Evolutionary conservation across 495 filamentous ascomycete species (phyloP).

Genomic region (Immersiella caudata): DNA sequence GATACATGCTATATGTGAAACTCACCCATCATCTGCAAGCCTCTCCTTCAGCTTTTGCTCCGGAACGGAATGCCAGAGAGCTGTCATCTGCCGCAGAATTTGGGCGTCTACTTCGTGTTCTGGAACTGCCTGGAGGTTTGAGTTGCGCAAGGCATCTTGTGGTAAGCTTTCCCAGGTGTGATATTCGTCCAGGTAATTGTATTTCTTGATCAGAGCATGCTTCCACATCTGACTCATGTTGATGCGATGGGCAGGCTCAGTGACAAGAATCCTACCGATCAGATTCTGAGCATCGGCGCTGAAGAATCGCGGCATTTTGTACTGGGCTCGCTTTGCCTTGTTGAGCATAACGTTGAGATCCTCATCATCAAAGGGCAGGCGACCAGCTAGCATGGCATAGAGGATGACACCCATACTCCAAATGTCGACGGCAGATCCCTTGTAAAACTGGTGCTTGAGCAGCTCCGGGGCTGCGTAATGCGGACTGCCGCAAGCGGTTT

Average conservation of each 20-base stretch:
- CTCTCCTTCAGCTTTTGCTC: slow-evolving; percentile 70
- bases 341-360: slow-evolving; percentile 59
- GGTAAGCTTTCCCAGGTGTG: slow-evolving; percentile 34
- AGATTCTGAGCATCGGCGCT: slow-evolving; percentile 76
- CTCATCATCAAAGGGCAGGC: slow-evolving; percentile 79
- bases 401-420: slow-evolving; percentile 96
- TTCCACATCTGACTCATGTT: slow-evolving; percentile 76
- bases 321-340: slow-evolving; percentile 71
- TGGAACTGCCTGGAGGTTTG: slow-evolving; percentile 38
- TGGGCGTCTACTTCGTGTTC: slow-evolving; percentile 70
- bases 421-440: slow-evolving; percentile 82
- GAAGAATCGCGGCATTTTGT: slow-evolving; percentile 68
- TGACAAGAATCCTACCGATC: slow-evolving; percentile 71
- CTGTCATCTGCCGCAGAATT: slow-evolving; percentile 78
- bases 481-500: slow-evolving; percentile 91
- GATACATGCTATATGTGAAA: background rate
- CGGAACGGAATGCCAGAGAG: slow-evolving; percentile 81
- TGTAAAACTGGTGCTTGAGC: slow-evolving; percentile 69
- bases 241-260: slow-evolving; percentile 75
- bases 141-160: slow-evolving; percentile 29
- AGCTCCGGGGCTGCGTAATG: slow-evolving; percentile 96
- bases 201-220: slow-evolving; percentile 80
- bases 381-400: slow-evolving; percentile 77
- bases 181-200: slow-evolving; percentile 66
- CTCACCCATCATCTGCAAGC: slow-evolving; percentile 63